phyloP scores from a whole-genome alignment of 768 basidiomycete genomes.

The Xerocomus spinulosus region DNA sequence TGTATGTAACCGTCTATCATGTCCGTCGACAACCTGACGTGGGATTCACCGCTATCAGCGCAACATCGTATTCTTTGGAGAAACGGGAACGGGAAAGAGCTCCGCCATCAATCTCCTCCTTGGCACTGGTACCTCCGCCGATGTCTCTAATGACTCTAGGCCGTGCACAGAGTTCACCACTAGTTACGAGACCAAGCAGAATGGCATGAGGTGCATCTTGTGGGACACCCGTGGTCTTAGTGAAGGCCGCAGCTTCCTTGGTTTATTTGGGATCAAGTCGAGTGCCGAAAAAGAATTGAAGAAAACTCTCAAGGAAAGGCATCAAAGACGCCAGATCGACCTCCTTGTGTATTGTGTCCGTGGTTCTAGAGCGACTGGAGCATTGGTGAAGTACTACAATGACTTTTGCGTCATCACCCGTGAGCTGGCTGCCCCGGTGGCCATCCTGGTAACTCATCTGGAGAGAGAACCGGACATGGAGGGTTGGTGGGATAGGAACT shows the following conservation, averaged over 20 bases:
- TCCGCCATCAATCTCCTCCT: slow-evolving; percentile 26
- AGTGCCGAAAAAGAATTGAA: slow-evolving; percentile 17
- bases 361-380: slow-evolving; percentile 30
- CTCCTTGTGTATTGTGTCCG: slow-evolving; percentile 39
- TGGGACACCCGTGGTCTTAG: slow-evolving; percentile 40
- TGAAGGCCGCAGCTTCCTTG: slow-evolving; percentile 20
- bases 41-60: not conserved
- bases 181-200: slow-evolving; percentile 4
- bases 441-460: slow-evolving; percentile 34
- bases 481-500: slow-evolving; percentile 31
- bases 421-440: slow-evolving; percentile 32
- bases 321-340: slow-evolving; percentile 28
- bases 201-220: slow-evolving; percentile 9
- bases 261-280: slow-evolving; percentile 6
- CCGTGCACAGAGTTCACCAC: slow-evolving; percentile 16
- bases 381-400: slow-evolving; percentile 29
- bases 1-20: not conserved
- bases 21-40: slow-evolving; percentile 1
- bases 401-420: slow-evolving; percentile 36
- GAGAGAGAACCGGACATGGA: slow-evolving; percentile 29
- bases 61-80: slow-evolving; percentile 23
- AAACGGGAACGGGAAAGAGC: slow-evolving; percentile 26
- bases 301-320: slow-evolving; percentile 18
- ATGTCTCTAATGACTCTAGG: slow-evolving; percentile 3
- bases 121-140: slow-evolving; percentile 1